Base-by-base conservation (phyloP, 768 basidiomycete genomes). In the Pulveroboletus sp. region DNA sequence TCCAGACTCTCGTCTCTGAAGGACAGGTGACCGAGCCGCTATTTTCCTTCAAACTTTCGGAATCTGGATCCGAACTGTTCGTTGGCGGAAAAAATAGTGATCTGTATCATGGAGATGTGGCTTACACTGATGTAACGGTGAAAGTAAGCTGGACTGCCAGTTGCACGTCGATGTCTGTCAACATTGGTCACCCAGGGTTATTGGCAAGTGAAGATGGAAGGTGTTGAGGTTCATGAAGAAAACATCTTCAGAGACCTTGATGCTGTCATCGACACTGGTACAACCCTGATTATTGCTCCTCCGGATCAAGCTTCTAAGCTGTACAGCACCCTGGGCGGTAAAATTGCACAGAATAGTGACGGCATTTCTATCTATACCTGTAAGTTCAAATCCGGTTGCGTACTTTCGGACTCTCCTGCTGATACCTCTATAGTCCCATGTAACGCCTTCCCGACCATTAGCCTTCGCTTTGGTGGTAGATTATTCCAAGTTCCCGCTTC, bases 41-140 rank as follows among this genome's bases (percentile, higher is more conserved):
- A 42, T 79, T 80, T 55, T 68, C 72, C n/a, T 75, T 81, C 62
- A 77, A 76, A 58, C 62, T 80, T 21, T 60, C 74, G 4, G 34
- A 58, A 9, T 46, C 55, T 9, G 70, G 70, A 13, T 73, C 53
- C 20, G 67, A 72, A 54, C 60, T 75, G 35, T 72, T 57, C 57
- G 40, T 77, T 23, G 76, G 77, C 25, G 76, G 76, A 42, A 58
- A 63, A 21, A 69, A 78, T 56, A 35, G 58, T 10, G 47, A 56
- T n/a, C 61, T 69, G 43, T 76, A 70, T 58, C 63, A 58, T 32
- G 74, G 75, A 11, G 46, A 40, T 2, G 59, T 78, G 46, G 66
- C 66, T 5, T 77, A 63, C 35, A 41, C 39, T 1, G 53, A 58
- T 1, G 67, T 72, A 2, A 62, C 60, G 11, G 16, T 51, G 10